phyloP scores from a whole-genome alignment of 1,284 basidiomycete genomes.

The Moesziomyces antarcticus region DNA sequence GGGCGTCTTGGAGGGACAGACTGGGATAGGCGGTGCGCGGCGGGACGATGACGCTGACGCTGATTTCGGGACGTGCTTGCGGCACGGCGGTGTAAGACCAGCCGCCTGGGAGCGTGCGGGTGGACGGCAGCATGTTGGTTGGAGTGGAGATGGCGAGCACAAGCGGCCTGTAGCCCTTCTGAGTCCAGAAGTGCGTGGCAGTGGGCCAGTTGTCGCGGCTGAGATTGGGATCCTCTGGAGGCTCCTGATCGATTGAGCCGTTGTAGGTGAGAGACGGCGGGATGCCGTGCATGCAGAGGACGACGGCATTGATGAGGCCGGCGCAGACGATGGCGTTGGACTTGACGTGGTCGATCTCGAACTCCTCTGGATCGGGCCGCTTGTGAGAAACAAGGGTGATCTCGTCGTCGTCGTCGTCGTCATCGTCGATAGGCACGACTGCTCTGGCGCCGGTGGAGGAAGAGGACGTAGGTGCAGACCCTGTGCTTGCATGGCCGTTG shows the following conservation, averaged over 20 bases:
- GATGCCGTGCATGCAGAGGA: constrained; percentile 59
- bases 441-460: neutral
- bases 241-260: constrained; percentile 29
- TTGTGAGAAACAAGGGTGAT: constrained; percentile 49
- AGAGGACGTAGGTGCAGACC: neutral
- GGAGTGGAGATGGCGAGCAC: constrained; percentile 34
- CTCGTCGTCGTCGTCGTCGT: constrained; percentile 55
- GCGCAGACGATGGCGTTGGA: constrained; percentile 59
- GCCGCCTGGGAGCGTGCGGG: constrained; percentile 21
- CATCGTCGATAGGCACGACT: constrained; percentile 5
- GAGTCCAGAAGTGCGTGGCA: constrained; percentile 49
- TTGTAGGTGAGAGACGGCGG: constrained; percentile 42
- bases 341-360: constrained; percentile 43
- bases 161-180: constrained; percentile 59
- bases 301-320: constrained; percentile 54
- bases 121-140: constrained; percentile 5
- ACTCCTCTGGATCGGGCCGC: constrained; percentile 17
- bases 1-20: constrained; percentile 22
- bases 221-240: constrained; percentile 39
- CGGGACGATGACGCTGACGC: constrained; percentile 44
- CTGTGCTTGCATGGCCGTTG: neutral
- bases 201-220: constrained; percentile 40
- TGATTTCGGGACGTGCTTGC: constrained; percentile 28
- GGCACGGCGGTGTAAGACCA: constrained; percentile 24
- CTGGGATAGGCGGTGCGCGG: constrained; percentile 24